A percentile compares a stretch with the other conserved stretches of the same genome.
phyloP scores from a whole-genome alignment of 2,329 filamentous ascomycete species.

The Sporothrix curviconia region DNA sequence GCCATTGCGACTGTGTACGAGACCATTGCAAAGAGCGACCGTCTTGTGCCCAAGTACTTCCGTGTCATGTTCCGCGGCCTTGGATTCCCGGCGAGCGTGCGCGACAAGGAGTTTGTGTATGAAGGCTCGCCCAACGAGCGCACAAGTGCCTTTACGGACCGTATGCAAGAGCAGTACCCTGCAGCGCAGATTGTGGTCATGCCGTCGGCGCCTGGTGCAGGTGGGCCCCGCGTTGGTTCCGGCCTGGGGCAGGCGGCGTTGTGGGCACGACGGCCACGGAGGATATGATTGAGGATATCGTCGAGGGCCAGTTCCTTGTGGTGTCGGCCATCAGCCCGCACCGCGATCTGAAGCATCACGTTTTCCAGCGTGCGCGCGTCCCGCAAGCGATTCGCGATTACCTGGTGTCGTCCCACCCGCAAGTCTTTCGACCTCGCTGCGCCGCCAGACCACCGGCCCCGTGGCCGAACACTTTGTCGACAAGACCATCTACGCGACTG shows the following conservation, averaged over 20 bases:
- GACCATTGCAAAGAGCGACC: conserved; percentile 74
- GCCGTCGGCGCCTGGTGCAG: conserved; percentile 3
- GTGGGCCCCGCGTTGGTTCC: conserved; percentile 9
- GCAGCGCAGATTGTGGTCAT: conserved; percentile 65
- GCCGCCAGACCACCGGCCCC: conserved; percentile 61
- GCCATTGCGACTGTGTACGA: conserved; percentile 93
- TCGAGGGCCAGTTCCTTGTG: conserved; percentile 85
- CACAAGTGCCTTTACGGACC: conserved; percentile 75
- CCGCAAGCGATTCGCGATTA: conserved; percentile 81
- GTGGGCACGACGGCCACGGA: conserved; percentile 40
- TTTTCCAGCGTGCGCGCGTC: conserved; percentile 83
- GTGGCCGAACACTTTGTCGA: conserved; percentile 71
- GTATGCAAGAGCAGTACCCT: conserved; percentile 86
- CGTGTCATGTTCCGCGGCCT: conserved; percentile 83
- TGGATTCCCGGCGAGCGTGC: conserved; percentile 72
- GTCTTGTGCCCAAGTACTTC: conserved; percentile 78
- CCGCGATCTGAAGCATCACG: conserved; percentile 72
- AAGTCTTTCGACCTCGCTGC: conserved; percentile 66
- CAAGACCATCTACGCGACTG: conserved; percentile 77
- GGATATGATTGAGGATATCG: conserved; percentile 56
- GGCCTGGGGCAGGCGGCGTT: background rate
- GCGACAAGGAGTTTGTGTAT: conserved; percentile 90
- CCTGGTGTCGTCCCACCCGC: conserved; percentile 69
- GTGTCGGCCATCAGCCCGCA: conserved; percentile 75
- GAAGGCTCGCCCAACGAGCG: conserved; percentile 74